Evolutionary conservation across 2,329 filamentous ascomycete species (phyloP).

Genomic region (Diplodia seriata): DNA sequence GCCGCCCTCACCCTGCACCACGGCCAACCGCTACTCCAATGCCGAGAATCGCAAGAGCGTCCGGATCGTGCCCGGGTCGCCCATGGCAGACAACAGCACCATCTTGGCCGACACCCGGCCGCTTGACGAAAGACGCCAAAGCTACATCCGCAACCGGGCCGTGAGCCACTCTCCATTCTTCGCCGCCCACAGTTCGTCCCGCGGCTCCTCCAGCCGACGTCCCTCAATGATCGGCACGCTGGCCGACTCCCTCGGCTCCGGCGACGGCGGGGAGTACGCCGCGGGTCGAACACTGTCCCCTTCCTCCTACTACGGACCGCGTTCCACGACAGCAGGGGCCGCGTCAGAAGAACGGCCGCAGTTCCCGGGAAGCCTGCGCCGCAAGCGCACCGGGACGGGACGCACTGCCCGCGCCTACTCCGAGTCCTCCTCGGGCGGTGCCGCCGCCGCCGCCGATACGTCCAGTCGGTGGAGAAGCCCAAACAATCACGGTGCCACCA

Average conservation of each 20-base stretch:
- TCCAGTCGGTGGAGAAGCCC: constrained; percentile 8
- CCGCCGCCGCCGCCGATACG: background rate
- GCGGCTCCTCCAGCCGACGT: constrained; percentile 39
- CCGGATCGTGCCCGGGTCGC: constrained; percentile 46
- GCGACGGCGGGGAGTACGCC: background rate
- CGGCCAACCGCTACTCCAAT: constrained; percentile 35
- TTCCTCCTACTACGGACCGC: background rate
- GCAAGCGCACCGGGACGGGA: constrained; percentile 20
- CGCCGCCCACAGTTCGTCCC: constrained; percentile 42
- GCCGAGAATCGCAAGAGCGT: constrained; percentile 45
- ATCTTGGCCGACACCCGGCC: constrained; percentile 44
- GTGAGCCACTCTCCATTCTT: constrained; percentile 51
- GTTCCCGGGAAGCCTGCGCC: constrained; percentile 29
- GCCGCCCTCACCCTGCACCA: constrained; percentile 38
- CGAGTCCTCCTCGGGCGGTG: constrained; percentile 1
- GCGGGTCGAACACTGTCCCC: background rate
- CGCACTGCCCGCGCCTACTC: constrained; percentile 26
- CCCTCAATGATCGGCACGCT: constrained; percentile 29
- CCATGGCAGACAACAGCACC: constrained; percentile 43
- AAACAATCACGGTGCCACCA: background rate
- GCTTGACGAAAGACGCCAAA: constrained; percentile 51
- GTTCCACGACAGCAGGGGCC: constrained; percentile 6
- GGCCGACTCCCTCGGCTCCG: constrained; percentile 5
- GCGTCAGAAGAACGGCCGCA: background rate
- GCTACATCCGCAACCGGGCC: constrained; percentile 52